Base-by-base conservation (phyloP, 164 flowering plant genomes). In the Umbellularia californica region DNA sequence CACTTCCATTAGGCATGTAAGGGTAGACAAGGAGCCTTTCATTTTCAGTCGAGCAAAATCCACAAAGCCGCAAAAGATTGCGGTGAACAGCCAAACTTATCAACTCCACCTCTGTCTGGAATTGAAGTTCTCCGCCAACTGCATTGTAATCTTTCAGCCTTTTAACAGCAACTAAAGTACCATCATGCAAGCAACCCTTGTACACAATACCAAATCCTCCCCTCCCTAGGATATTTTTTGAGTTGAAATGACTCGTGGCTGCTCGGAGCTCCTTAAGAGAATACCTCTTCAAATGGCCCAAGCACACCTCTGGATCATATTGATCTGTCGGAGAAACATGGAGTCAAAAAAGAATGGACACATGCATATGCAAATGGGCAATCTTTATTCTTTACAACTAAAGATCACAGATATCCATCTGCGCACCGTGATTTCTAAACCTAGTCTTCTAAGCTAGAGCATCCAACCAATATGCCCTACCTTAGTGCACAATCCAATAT, bases 11-110 rank as follows among this genome's bases (percentile, higher is more conserved):
- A 33, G 93, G 84, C 97, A 92, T 92, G 79, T 83, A 92, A 27
- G 92, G 92, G 77, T 92, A 92, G 68, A 92, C 91, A 71, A 92
- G 91, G 68, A 92, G 84, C 65, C 95, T 62, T 71, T 92, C 97
- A 67, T 72, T 88, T 76, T 88, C 88, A 51, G 90, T 90, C 7
- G 84, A 71, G 82, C 97, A 92, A 71, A 92, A 92, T 0, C 97
- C 97, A 79, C 79, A 84, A 17, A 90, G 93, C 71, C 87, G 85
- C 28, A 92, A 91, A 68, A 92, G 93, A 85, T 90, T 90, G 27
- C 97, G 90, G 78, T 92, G 97, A n/a, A 92, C 84, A 28, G 97
- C 97, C 75, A 90, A 77, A 77, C 97, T 88, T 79, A 92, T 92
- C 81, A 86, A 80, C 85, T 90, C 91, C 22, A 92, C 92, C 84